These are phyloP conservation scores for Hortaea sp. DNA, from an alignment of 2,329 filamentous ascomycete genomes.

Conservation along the genomic window DNA sequence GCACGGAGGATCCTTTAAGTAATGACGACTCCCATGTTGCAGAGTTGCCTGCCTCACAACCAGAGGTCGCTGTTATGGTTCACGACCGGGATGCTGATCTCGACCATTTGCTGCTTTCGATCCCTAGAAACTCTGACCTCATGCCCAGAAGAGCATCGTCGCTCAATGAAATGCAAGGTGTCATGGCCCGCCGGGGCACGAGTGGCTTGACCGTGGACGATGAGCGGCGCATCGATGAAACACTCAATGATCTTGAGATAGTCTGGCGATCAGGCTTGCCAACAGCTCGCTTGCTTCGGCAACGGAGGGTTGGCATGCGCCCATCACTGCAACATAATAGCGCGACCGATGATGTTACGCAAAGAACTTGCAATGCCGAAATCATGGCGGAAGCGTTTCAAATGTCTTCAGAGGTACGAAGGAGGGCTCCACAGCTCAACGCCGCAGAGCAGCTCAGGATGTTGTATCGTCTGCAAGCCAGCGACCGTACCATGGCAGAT, in stretches of 20 bases:
- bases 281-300: slow-evolving; percentile 1
- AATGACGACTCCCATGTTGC: not conserved
- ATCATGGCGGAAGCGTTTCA: slow-evolving; percentile 22
- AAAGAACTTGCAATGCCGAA: slow-evolving; percentile 11
- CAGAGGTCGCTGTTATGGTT: not conserved
- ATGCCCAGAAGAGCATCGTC: not conserved
- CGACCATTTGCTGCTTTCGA: slow-evolving; percentile 1
- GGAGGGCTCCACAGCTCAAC: slow-evolving; percentile 9
- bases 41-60: not conserved
- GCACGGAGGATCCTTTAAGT: not conserved
- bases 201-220: not conserved
- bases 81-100: not conserved
- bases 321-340: not conserved
- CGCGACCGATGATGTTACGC: not conserved
- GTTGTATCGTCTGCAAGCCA: slow-evolving; percentile 20
- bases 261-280: slow-evolving; percentile 2
- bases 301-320: not conserved
- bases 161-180: not conserved
- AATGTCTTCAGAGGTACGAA: slow-evolving; percentile 17
- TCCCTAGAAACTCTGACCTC: not conserved
- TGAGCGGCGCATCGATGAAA: not conserved
- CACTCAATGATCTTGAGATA: not conserved
- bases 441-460: slow-evolving; percentile 16
- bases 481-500: slow-evolving; percentile 13
- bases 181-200: not conserved